Evolutionary conservation across 2,329 filamentous ascomycete genomes (phyloP), one percentile per base, ranked within the genome.

Genomic region (Grosmannia penicillata): DNA sequence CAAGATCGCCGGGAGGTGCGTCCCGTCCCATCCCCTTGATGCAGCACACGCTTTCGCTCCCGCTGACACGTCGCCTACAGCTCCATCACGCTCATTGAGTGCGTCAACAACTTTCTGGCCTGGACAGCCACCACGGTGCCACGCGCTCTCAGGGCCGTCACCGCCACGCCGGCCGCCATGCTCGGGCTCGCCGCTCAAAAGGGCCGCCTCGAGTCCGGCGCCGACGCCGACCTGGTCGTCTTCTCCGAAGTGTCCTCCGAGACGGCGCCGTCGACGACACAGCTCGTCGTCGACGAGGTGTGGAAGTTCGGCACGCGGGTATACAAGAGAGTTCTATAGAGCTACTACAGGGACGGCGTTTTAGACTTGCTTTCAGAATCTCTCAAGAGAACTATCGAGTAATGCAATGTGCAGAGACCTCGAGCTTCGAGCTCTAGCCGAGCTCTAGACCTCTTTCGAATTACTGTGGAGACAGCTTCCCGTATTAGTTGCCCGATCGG

Each of bases 1-100:
- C 24, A 82, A 73, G 41, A 84, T 93, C 52, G 84, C 83, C 13
- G 83, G 82, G n/a, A n/a, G n/a, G n/a, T n/a, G n/a, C n/a, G n/a
- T n/a, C n/a, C n/a, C n/a, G n/a, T n/a, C n/a, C n/a, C n/a, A n/a
- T n/a, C n/a, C n/a, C n/a, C n/a, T n/a, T n/a, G n/a, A n/a, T n/a
- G n/a, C n/a, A n/a, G n/a, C n/a, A n/a, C n/a, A n/a, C n/a, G n/a
- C n/a, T n/a, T n/a, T n/a, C n/a, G n/a, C n/a, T n/a, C n/a, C n/a
- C n/a, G n/a, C n/a, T n/a, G n/a, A n/a, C n/a, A n/a, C n/a, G n/a
- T n/a, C n/a, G n/a, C n/a, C n/a, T n/a, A n/a, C 46, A 79, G 74
- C 48, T 76, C 75, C 30, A 75, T 78, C 37, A 78, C 78, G 7
- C 65, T 93, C n/a, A 69, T 87, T 28, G 80, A 89, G 49, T 91